Conservation (phyloP, 805 yeast species). For the Starmerella floris region DNA sequence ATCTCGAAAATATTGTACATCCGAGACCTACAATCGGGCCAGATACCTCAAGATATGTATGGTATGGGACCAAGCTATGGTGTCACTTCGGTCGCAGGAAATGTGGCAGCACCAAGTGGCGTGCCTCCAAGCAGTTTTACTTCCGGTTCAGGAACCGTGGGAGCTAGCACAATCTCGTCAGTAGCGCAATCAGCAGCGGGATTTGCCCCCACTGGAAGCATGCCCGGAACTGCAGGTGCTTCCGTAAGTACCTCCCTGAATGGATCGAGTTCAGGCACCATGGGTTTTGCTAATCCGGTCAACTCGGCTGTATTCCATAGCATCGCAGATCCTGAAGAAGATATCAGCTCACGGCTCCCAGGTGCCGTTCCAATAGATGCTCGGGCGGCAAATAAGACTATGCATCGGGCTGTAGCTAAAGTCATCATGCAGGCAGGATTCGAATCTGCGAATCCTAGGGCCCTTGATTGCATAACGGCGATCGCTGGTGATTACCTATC, state of each 20-base stretch:
- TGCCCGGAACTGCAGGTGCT: neutral
- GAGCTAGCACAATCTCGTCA: neutral
- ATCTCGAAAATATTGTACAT: conserved; percentile 82
- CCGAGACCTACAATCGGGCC: conserved; percentile 63
- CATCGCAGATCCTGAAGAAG: conserved; percentile 60
- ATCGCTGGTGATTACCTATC: conserved; percentile 68
- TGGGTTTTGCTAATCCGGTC: neutral
- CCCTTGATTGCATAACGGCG: conserved; percentile 67
- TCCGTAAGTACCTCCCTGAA: neutral
- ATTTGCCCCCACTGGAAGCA: neutral
- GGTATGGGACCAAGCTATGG: neutral
- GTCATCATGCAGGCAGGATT: conserved; percentile 85
- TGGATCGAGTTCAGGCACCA: neutral
- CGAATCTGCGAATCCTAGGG: conserved; percentile 66
- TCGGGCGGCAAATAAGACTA: conserved; percentile 50
- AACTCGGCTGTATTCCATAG: conserved; percentile 20
- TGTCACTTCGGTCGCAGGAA: neutral
- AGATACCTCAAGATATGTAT: conserved; percentile 1
- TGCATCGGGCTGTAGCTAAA: conserved; percentile 60
- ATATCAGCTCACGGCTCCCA: conserved; percentile 59
- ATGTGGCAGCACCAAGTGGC: neutral
- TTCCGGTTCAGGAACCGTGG: neutral
- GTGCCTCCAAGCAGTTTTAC: neutral
- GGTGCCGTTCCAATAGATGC: conserved; percentile 51
- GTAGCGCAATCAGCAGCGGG: neutral